Evolutionary conservation across 2,329 filamentous ascomycete genomes (phyloP).

Genomic region (Phyllosticta citribraziliensis): DNA sequence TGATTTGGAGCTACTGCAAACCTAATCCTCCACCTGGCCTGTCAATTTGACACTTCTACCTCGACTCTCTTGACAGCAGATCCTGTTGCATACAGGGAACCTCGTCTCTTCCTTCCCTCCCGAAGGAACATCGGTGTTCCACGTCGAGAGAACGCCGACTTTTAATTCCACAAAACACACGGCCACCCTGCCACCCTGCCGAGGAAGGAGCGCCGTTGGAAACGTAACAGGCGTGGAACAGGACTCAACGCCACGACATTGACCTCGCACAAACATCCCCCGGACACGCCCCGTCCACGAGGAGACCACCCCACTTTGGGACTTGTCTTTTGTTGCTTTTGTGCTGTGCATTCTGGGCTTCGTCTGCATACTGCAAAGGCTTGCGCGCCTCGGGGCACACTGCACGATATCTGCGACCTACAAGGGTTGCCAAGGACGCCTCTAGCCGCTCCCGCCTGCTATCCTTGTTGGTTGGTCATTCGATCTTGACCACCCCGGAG

Average conservation of each 20-base stretch:
- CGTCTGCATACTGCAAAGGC: slow-evolving; percentile 5
- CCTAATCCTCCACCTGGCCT: slow-evolving; percentile 6
- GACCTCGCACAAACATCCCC: slow-evolving; percentile 3
- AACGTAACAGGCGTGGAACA: slow-evolving; percentile 1
- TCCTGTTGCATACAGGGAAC: slow-evolving; percentile 7
- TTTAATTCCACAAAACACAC: slow-evolving; percentile 5
- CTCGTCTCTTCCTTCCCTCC: slow-evolving; percentile 10
- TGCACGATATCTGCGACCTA: slow-evolving; percentile 10
- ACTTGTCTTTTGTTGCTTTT: slow-evolving; percentile 8
- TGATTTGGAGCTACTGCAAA: slow-evolving; percentile 7
- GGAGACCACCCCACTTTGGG: slow-evolving; percentile 10
- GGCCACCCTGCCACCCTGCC: neutral
- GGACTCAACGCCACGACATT: neutral
- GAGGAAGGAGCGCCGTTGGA: slow-evolving; percentile 3
- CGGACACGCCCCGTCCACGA: slow-evolving; percentile 3
- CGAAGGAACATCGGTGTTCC: slow-evolving; percentile 4
- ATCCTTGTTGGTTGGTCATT: slow-evolving; percentile 10
- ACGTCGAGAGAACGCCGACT: slow-evolving; percentile 2
- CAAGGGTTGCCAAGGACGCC: slow-evolving; percentile 9
- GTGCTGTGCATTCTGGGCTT: slow-evolving; percentile 5
- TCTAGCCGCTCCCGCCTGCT: slow-evolving; percentile 9
- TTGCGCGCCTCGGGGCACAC: slow-evolving; percentile 11
- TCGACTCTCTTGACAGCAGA: slow-evolving; percentile 5
- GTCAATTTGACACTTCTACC: slow-evolving; percentile 10
- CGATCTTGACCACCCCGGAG: slow-evolving; percentile 10